Evolutionary conservation across 176 grass and related monocot species (phyloP), one percentile per base, ranked within the genome.

Genomic region (Panicum miliaceum): DNA sequence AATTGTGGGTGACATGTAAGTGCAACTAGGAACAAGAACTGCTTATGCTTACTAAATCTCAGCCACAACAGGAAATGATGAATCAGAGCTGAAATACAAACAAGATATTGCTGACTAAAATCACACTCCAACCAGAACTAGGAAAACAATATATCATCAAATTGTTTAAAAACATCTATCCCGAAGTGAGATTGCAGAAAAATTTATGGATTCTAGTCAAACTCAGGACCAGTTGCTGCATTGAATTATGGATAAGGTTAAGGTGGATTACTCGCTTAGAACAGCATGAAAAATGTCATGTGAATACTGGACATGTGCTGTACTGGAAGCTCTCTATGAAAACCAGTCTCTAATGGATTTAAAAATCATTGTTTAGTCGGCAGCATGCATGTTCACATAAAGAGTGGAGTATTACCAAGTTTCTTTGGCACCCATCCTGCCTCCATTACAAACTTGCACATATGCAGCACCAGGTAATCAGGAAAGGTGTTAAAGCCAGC

Each of bases 361-460:
- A 35, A 52, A 16, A 35, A 32, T 9, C 47, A 8, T 42, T 26
- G 29, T 50, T 56, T 78, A 78, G 50, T 20, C 45, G 12, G 43
- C 18, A 57, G 5, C 42, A 18, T 48, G 14, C 60, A 83, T 47
- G 42, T 52, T 34, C 19, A 81, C 20, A 59, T 54, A 41, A 35
- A 29, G 38, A 74, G 23, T 29, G 73, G 35, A 36, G 34, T 58
- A 78, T 48, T 96, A 96, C 97, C 93, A 8, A 99, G 91, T 85
- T 99, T 99, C 84, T 99, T 96, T 65, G 91, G 96, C 74, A 99
- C 96, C 93, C 96, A 99, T 87, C 97, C 93, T 84, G 81, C 91
- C 79, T 89, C 97, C 97, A 99, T 94, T 71, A 96, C 93, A 86
- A 96, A 99, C 73, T 99, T 99, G 6, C 96, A 90, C 96, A 99